Evolutionary conservation across 192 early-diverging fungal species (phyloP).

Genomic region (Geranomyces michiganensis): DNA sequence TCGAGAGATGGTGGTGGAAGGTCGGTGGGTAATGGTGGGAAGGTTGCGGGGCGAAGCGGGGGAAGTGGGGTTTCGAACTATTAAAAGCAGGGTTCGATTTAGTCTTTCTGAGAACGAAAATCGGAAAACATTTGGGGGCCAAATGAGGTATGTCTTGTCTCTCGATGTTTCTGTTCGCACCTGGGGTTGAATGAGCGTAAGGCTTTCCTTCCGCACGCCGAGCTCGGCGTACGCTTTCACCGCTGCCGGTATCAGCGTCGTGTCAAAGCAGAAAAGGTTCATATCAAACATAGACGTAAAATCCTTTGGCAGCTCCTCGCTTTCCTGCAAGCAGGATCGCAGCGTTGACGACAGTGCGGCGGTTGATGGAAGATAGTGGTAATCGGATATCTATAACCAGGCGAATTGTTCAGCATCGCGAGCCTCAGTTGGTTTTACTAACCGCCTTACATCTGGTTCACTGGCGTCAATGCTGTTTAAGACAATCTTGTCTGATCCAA

Average conservation of each 20-base stretch:
- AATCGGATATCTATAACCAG: slow-evolving; percentile 54
- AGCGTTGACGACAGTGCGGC: slow-evolving; percentile 52
- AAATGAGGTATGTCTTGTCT: not conserved
- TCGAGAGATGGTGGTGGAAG: slow-evolving; percentile 63
- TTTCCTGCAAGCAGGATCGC: slow-evolving; percentile 62
- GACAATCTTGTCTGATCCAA: slow-evolving; percentile 49
- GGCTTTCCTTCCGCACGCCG: slow-evolving; percentile 55
- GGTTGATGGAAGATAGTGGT: slow-evolving; percentile 63
- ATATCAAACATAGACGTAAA: slow-evolving; percentile 64
- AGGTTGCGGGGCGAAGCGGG: slow-evolving; percentile 61
- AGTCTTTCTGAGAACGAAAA: not conserved
- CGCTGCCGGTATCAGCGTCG: slow-evolving; percentile 52
- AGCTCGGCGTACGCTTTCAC: slow-evolving; percentile 55
- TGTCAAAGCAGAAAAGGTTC: slow-evolving; percentile 61
- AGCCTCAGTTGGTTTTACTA: not conserved
- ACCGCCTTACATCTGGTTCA: slow-evolving; percentile 59
- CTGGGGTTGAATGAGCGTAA: slow-evolving; percentile 66
- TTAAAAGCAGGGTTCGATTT: slow-evolving; percentile 4
- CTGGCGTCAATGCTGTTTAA: slow-evolving; percentile 65
- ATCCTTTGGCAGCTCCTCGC: slow-evolving; percentile 68
- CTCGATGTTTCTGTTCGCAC: slow-evolving; percentile 24
- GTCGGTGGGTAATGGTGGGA: slow-evolving; percentile 59
- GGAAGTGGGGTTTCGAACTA: slow-evolving; percentile 70
- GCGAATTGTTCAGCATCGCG: too few species aligned
- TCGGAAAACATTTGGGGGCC: not conserved